Evolutionary conservation across 192 early-diverging fungal genomes (phyloP), one percentile per base, ranked within the genome.

Genomic region (Geranomyces variabilis): DNA sequence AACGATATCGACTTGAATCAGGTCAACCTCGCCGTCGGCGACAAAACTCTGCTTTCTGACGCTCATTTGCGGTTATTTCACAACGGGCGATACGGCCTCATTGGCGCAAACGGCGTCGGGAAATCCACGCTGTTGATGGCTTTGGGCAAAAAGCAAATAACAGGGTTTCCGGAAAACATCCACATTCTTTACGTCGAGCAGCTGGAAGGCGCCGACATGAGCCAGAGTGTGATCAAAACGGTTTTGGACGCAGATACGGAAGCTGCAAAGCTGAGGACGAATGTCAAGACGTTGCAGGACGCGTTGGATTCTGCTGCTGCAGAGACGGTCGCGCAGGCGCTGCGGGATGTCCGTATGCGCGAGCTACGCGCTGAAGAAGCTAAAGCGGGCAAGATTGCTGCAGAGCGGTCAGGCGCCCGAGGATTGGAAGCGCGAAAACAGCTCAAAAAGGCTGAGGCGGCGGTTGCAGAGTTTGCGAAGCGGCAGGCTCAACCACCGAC

Each of bases 111-210:
- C 77, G 93, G 93, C 43, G 85, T 86, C 13, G 93, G 93, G 7
- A 94, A 94, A 70, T 90, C 73, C 0, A 81, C 85, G 4, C 73
- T 93, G 17, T 76, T 93, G 49, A 81, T 84, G 64, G 74, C 81
- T 26, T 83, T 93, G 26, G 92, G 83, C 10, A 68, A 89, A 29
- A 83, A 83, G 12, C 67, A 80, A 14, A 67, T 97, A 19, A 83
- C 93, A 29, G 95, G 95, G 0, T 89, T 94, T 36, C 94, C 95
- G 0, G 83, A 86, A 41, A 95, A 95, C 76, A 74, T 96, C 60
- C 76, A 83, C 44, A 88, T 91, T 1, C 80, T 95, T 24, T 91
- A 94, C 71, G 89, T 97, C 63, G 68, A 70, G 41, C 49, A 67
- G 47, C 3, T 67, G 6, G 66, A 67, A 22, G 86, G 84, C 12